A percentile compares a stretch with the other conserved stretches of the same genome.
Conservation (phyloP, 1,284 basidiomycete species). For the Golubevia sp. region DNA sequence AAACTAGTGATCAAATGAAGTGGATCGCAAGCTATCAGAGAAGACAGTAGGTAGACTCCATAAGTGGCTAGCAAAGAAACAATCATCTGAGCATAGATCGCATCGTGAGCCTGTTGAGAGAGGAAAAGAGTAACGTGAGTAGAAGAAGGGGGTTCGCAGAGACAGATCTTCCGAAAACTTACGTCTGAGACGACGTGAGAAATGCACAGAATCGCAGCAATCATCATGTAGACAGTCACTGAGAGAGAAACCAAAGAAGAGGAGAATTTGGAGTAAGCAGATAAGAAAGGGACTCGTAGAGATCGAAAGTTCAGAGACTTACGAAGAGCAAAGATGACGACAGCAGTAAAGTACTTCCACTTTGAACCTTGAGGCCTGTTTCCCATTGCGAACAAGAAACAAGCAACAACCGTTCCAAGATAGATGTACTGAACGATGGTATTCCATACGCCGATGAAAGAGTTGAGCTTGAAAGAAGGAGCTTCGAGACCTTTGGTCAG, state of each 20-base stretch:
- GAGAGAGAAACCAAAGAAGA: not conserved
- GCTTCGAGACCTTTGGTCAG: not conserved
- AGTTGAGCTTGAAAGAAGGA: not conserved
- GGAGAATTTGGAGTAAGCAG: not conserved
- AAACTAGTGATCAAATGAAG: conserved; percentile 93
- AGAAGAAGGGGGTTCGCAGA: conserved; percentile 18
- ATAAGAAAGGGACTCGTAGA: not conserved
- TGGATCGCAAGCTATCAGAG: conserved; percentile 86
- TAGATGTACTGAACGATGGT: conserved; percentile 73
- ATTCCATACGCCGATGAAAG: not conserved
- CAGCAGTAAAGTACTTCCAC: conserved; percentile 82
- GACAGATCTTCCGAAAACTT: too few species aligned
- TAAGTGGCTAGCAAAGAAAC: conserved; percentile 84
- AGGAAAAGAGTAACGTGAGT: not conserved
- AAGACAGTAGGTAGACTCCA: conserved; percentile 66
- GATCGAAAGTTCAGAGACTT: conserved; percentile 1
- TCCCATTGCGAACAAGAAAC: conserved; percentile 95
- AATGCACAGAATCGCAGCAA: conserved; percentile 48
- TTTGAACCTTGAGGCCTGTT: conserved; percentile 88
- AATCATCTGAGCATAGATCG: conserved; percentile 75
- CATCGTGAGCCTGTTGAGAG: conserved; percentile 57
- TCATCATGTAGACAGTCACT: conserved; percentile 79
- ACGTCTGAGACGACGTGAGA: conserved; percentile 30
- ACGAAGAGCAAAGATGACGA: conserved; percentile 73
- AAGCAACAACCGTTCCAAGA: conserved; percentile 79